phyloP scores from a whole-genome alignment of 176 grass and related monocot genomes.

The Musa troglodytarum region DNA sequence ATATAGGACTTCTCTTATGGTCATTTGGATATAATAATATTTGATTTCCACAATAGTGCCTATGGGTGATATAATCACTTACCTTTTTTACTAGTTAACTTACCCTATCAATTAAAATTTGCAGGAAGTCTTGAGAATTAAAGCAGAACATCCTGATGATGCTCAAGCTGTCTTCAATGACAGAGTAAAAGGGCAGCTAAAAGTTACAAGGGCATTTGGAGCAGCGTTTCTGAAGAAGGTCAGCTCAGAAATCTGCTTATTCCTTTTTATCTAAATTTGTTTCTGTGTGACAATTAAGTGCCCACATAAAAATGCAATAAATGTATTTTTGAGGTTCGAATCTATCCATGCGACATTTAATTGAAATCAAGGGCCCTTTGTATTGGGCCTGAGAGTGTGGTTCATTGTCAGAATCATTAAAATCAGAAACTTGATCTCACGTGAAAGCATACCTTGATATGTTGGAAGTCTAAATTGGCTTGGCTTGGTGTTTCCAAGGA shows the following conservation, averaged over 20 bases:
- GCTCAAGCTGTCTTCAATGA: conserved; percentile 81
- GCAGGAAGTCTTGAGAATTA: conserved; percentile 84
- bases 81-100: conserved; percentile 16
- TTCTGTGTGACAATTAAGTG: too few relatives aligned
- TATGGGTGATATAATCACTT: neutral
- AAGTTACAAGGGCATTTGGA: conserved; percentile 93
- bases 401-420: too few relatives aligned
- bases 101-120: conserved; percentile 7
- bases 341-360: too few relatives aligned
- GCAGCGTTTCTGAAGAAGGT: conserved; percentile 92
- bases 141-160: conserved; percentile 74
- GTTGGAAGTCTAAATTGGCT: too few relatives aligned
- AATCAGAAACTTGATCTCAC: too few relatives aligned
- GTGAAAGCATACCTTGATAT: too few relatives aligned
- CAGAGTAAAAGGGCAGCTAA: conserved; percentile 86
- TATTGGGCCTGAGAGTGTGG: too few relatives aligned
- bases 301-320: too few relatives aligned
- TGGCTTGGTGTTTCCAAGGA: too few relatives aligned
- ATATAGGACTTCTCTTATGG: neutral
- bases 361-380: too few relatives aligned
- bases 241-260: neutral
- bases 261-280: neutral
- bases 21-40: neutral
- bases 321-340: too few relatives aligned
- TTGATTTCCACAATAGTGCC: neutral